A percentile compares a stretch with the other conserved stretches of the same genome.
These are phyloP conservation scores for Naganishia randhawae DNA, from an alignment of 768 basidiomycete species.

Conservation along the genomic window DNA sequence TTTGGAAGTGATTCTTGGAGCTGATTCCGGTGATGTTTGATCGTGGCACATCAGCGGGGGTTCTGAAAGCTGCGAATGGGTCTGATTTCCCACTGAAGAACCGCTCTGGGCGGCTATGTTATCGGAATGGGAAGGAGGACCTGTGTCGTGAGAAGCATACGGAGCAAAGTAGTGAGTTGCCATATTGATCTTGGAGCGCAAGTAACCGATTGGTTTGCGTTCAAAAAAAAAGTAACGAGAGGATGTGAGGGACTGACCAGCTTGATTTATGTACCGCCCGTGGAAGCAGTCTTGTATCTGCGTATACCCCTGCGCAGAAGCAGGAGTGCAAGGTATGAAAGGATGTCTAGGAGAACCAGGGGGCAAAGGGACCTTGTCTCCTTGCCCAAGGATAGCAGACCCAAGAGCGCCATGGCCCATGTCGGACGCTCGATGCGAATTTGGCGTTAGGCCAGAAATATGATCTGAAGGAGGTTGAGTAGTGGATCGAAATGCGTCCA, in stretches of 20 bases:
- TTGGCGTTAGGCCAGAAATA: not conserved
- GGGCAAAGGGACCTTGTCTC: constrained; percentile 5
- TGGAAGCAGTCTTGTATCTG: not conserved
- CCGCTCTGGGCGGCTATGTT: not conserved
- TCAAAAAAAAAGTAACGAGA: not conserved
- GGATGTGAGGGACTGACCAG: not conserved
- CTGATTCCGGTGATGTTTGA: not conserved
- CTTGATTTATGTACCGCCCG: not conserved
- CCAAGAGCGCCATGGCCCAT: not conserved
- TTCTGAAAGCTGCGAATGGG: not conserved
- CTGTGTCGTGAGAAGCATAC: not conserved
- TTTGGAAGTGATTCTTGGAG: not conserved
- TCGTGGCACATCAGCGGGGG: not conserved
- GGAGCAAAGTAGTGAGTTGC: not conserved
- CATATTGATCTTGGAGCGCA: not conserved
- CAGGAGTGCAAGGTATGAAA: constrained; percentile 1
- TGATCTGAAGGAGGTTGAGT: not conserved
- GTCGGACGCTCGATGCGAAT: not conserved
- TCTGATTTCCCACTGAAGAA: not conserved
- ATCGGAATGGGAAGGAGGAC: not conserved
- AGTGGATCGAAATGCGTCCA: not conserved
- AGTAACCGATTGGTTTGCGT: too few species aligned
- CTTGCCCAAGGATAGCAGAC: not conserved
- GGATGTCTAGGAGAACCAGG: constrained; percentile 3
- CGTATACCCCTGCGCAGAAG: not conserved